phyloP scores from a whole-genome alignment of 2,329 filamentous ascomycete species.

The Fusarium algeriense region DNA sequence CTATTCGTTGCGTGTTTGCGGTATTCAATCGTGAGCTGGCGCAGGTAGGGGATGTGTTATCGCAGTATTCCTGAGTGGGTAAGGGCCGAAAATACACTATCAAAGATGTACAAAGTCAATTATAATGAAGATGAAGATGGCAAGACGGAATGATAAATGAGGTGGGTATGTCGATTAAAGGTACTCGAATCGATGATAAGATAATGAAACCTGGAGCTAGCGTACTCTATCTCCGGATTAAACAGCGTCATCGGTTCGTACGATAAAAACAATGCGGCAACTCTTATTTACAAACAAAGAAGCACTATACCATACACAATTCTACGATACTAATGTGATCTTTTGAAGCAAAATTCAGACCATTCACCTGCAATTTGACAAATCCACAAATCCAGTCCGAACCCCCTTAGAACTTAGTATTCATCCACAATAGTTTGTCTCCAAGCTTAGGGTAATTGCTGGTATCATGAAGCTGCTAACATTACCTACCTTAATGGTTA shows the following conservation, averaged over 20 bases:
- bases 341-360: too few species aligned
- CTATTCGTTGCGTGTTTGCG: slow-evolving; percentile 22
- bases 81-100: background rate
- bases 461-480: background rate
- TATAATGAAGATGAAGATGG: slow-evolving; percentile 2
- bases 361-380: too few species aligned
- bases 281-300: background rate
- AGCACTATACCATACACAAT: too few species aligned
- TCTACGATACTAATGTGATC: too few species aligned
- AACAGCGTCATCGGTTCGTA: slow-evolving; percentile 24
- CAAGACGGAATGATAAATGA: slow-evolving; percentile 8
- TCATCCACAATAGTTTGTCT: too few species aligned
- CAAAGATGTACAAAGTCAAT: slow-evolving; percentile 1
- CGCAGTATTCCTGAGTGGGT: background rate
- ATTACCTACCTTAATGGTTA: background rate
- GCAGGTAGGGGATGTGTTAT: background rate
- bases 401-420: too few species aligned
- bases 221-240: slow-evolving; percentile 19
- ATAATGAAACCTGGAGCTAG: slow-evolving; percentile 41
- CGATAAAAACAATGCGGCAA: background rate
- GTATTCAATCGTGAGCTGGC: background rate
- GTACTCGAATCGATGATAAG: slow-evolving; percentile 42
- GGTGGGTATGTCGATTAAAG: slow-evolving; percentile 39
- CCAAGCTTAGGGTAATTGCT: background rate
- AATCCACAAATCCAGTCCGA: too few species aligned